phyloP scores from a whole-genome alignment of 257 asterid species.

The Nicotiana noctiflora region DNA sequence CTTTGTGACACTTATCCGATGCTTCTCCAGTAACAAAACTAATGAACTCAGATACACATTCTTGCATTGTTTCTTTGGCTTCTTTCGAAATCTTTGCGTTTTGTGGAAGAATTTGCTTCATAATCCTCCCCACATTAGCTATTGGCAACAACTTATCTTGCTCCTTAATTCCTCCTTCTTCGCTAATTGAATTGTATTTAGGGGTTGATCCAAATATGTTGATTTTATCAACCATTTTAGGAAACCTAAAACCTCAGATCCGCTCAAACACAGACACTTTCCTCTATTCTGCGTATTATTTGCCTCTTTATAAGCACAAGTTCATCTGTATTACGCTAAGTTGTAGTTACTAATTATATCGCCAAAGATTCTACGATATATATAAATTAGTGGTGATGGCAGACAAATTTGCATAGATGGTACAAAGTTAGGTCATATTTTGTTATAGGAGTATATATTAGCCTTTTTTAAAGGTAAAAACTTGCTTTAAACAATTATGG shows the following conservation, averaged over 20 bases:
- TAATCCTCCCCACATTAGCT: constrained; percentile 67
- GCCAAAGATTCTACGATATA: background rate
- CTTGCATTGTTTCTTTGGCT: constrained; percentile 71
- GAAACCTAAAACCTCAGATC: background rate
- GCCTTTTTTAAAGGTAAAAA: background rate
- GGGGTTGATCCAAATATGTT: background rate
- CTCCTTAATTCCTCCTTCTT: constrained; percentile 17
- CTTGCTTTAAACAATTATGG: background rate
- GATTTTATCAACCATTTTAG: constrained; percentile 32
- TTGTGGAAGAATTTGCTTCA: constrained; percentile 58
- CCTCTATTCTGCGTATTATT: background rate
- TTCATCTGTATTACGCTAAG: background rate
- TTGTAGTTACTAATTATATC: background rate
- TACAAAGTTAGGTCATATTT: background rate
- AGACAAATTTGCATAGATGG: background rate
- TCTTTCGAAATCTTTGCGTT: constrained; percentile 68
- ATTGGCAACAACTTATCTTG: constrained; percentile 51
- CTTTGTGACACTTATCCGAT: constrained; percentile 57
- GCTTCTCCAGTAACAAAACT: constrained; percentile 65
- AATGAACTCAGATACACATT: constrained; percentile 67
- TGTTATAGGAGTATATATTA: background rate
- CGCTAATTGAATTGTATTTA: constrained; percentile 9
- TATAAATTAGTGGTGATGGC: background rate
- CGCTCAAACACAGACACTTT: background rate
- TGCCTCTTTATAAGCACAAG: background rate